Evolutionary conservation across 2,329 filamentous ascomycete genomes (phyloP), one percentile per base, ranked within the genome.

Genomic region (Pyrenophora graminea): DNA sequence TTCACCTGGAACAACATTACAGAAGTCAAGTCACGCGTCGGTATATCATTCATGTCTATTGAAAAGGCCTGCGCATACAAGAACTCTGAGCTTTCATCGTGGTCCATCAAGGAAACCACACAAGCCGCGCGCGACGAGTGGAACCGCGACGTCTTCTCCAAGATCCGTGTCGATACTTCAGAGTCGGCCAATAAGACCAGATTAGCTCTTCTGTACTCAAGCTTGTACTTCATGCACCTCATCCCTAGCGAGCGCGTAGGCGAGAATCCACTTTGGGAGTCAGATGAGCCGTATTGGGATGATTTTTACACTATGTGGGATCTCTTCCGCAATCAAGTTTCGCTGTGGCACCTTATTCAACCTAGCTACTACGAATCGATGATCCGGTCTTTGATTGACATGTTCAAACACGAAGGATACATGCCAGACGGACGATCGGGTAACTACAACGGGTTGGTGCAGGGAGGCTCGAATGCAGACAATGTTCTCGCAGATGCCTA

Each of bases 261-360:
- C 0, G 87, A 90, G 64, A 90, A 90, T 45, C 85, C 86, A 1
- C 66, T 86, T 0, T 90, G 87, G 85, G 64, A 82, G 3, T 86
- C 81, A 23, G 77, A 77, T 5, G 86, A 89, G 67, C 87, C 86
- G 0, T 89, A 88, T 57, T 71, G 64, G 64, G 87, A 90, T 68
- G 88, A 85, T 1, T 89, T 85, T 51, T 90, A 89, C 66, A 88
- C 86, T 53, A 83, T 89, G 25, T 90, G 87, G 87, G 87, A 90
- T 63, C 81, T 83, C 0, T 90, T 87, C 61, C 79, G 87, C 6
- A 86, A 72, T 37, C 70, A 72, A 36, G 68, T 71, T 1, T 68
- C 63, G 1, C 40, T 73, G 4, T 73, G 68, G 83, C 43, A 86
- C 84, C 75, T 90, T n/a, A 67, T 87, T 1, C 86, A 90, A 54